Evolutionary conservation across 108 stramenopile species (phyloP).

Genomic region (Schizochytrium sp.): DNA sequence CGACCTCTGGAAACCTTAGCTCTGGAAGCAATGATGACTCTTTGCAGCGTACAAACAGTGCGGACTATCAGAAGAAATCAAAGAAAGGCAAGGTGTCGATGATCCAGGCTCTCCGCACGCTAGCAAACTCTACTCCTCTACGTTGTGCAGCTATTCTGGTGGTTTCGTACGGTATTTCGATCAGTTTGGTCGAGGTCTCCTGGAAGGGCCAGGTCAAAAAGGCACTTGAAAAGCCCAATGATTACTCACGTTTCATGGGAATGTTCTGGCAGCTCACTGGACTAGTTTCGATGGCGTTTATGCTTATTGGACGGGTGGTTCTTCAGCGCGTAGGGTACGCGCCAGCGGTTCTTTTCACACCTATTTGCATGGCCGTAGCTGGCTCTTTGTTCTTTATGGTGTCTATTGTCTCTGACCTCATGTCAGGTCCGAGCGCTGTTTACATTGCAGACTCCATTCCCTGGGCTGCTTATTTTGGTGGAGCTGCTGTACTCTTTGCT

Average conservation of each 20-base stretch:
- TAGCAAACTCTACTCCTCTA: constrained; percentile 37
- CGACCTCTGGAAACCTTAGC: no score
- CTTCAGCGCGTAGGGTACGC: constrained; percentile 94
- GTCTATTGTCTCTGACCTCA: constrained; percentile 79
- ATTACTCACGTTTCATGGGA: constrained; percentile 98
- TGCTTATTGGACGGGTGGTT: constrained; percentile 91
- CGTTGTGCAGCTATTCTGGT: constrained; percentile 84
- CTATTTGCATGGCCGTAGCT: constrained; percentile 92
- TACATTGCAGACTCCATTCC: constrained; percentile 79
- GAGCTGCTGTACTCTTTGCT: constrained; percentile 92
- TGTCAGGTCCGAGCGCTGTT: neutral
- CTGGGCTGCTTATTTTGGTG: constrained; percentile 83
- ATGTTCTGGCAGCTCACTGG: constrained; percentile 95
- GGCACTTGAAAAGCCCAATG: constrained; percentile 95
- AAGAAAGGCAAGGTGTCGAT: constrained; percentile 40
- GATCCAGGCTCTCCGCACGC: constrained; percentile 10
- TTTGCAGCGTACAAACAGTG: no score
- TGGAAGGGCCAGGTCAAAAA: constrained; percentile 99
- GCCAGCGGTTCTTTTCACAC: constrained; percentile 91
- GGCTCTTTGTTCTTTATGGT: constrained; percentile 90
- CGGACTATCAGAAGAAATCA: neutral
- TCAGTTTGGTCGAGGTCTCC: constrained; percentile 98
- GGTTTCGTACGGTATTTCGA: constrained; percentile 96
- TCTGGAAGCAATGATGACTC: neutral
- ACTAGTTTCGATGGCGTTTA: constrained; percentile 92